Conservation (phyloP, 768 basidiomycete species). For the Cyclocybe aegerita region DNA sequence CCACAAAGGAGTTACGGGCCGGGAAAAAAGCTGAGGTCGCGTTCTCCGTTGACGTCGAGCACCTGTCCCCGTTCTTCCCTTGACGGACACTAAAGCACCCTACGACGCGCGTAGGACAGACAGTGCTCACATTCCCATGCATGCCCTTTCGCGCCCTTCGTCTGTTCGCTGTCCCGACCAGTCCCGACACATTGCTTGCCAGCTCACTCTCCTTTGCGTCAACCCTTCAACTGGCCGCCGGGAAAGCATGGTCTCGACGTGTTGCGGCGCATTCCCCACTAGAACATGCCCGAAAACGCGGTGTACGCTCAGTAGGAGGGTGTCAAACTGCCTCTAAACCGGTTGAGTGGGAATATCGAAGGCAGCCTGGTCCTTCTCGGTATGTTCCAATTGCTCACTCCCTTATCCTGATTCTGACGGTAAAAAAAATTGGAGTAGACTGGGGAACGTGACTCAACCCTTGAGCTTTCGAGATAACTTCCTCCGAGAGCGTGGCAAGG, state of each 20-base stretch:
- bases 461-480: no score
- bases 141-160: slow-evolving; percentile 48
- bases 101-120: slow-evolving; percentile 1
- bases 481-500: no score
- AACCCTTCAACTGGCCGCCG: slow-evolving; percentile 47
- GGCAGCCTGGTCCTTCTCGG: slow-evolving; percentile 9
- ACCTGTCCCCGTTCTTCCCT: background rate
- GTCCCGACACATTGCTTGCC: slow-evolving; percentile 15
- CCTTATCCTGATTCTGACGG: background rate
- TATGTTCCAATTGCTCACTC: background rate
- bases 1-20: slow-evolving; percentile 2
- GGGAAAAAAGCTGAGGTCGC: slow-evolving; percentile 3
- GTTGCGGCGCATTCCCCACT: slow-evolving; percentile 12
- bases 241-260: slow-evolving; percentile 44
- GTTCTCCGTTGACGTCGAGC: background rate
- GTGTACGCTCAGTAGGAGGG: background rate
- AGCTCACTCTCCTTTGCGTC: slow-evolving; percentile 32
- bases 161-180: slow-evolving; percentile 25
- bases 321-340: slow-evolving; percentile 9
- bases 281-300: slow-evolving; percentile 6
- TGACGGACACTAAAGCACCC: slow-evolving; percentile 2
- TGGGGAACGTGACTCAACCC: no score
- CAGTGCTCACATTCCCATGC: slow-evolving; percentile 36
- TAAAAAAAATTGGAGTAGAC: no score
- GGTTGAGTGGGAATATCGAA: slow-evolving; percentile 1